phyloP scores from a whole-genome alignment of 192 early-diverging fungal species.

The Coemansia sp. region DNA sequence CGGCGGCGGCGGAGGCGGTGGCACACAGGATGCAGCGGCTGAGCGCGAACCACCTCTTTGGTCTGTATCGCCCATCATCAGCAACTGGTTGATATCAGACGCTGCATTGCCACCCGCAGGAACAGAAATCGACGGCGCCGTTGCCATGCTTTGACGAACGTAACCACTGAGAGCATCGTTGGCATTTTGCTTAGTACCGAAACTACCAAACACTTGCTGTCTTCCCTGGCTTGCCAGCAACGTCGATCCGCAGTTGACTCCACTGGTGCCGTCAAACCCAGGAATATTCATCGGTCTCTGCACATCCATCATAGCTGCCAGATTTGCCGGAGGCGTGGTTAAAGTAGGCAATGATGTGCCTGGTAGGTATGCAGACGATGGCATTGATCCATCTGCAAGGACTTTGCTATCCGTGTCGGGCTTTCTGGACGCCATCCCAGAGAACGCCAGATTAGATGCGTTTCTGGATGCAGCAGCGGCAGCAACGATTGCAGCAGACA shows the following conservation, averaged over 20 bases:
- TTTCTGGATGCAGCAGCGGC: constrained; percentile 6
- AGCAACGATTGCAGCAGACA: constrained; percentile 24
- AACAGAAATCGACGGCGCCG: constrained; percentile 1
- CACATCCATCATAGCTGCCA: constrained; percentile 13
- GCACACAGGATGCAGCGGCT: constrained; percentile 8
- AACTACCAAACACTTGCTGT: too few relatives aligned
- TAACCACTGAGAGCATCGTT: too few relatives aligned
- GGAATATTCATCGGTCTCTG: constrained; percentile 4
- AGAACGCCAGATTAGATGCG: not conserved
- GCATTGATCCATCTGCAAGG: not conserved
- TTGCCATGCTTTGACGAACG: not conserved
- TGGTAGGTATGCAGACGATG: too few relatives aligned
- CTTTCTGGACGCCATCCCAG: not conserved
- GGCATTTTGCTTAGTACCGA: too few relatives aligned
- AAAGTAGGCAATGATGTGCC: too few relatives aligned
- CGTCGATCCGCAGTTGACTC: not conserved
- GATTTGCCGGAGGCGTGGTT: constrained; percentile 12
- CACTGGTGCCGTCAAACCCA: not conserved
- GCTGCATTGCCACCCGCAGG: constrained; percentile 6
- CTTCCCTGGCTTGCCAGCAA: not conserved
- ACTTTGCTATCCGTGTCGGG: not conserved
- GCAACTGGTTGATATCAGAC: constrained; percentile 6
- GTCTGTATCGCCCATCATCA: constrained; percentile 3
- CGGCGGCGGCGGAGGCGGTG: too few relatives aligned
- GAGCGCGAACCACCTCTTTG: constrained; percentile 7